Evolutionary conservation across 2,329 filamentous ascomycete genomes (phyloP).

Genomic region (Fusarium liriodendri): DNA sequence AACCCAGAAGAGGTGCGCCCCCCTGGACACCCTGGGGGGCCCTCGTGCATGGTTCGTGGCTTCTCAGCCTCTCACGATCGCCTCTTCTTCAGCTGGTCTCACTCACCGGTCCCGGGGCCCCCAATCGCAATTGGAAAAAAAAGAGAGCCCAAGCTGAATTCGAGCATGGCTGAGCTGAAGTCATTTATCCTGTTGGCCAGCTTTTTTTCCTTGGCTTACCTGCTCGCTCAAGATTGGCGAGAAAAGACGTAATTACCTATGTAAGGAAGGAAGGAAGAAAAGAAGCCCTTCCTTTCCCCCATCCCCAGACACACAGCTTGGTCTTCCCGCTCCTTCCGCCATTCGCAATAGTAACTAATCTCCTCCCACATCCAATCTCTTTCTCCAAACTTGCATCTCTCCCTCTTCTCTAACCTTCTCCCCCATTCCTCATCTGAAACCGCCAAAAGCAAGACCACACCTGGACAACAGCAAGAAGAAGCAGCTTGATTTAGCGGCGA

Average conservation of each 20-base stretch:
- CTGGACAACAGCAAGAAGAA: background rate
- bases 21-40: background rate
- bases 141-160: conserved; percentile 17
- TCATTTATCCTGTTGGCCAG: conserved; percentile 4
- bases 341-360: conserved; percentile 15
- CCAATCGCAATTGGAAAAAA: conserved; percentile 21
- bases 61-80: conserved; percentile 26
- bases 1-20: background rate
- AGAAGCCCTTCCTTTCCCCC: conserved; percentile 25
- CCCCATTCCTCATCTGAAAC: conserved; percentile 27
- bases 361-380: conserved; percentile 8
- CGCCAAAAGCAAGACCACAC: conserved; percentile 9
- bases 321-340: conserved; percentile 27
- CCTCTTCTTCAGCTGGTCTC: conserved; percentile 19
- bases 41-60: background rate
- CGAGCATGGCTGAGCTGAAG: conserved; percentile 4
- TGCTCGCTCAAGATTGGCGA: conserved; percentile 31
- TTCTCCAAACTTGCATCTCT: conserved; percentile 17
- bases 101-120: conserved; percentile 14
- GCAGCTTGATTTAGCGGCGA: background rate
- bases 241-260: conserved; percentile 23
- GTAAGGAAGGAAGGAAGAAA: conserved; percentile 3
- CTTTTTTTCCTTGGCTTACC: conserved; percentile 1
- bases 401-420: conserved; percentile 3
- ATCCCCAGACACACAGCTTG: conserved; percentile 21